Percentiles rank a stretch among this genome's conserved stretches.
Conservation (phyloP, 1,284 basidiomycete species). For the Sporisorium iseilematis-ciliati region DNA sequence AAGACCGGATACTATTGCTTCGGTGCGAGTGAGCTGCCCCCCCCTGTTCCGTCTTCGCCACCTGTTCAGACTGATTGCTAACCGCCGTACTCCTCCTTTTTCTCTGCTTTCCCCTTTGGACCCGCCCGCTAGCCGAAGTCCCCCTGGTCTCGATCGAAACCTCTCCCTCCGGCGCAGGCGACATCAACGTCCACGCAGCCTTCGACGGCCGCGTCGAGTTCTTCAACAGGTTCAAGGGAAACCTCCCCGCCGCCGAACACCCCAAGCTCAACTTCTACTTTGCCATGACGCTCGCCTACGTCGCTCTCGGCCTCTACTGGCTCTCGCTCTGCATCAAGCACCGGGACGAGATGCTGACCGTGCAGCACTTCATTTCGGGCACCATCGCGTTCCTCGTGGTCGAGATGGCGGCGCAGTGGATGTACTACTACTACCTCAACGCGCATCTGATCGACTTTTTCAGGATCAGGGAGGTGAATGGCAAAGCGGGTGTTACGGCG, state of each 20-base stretch:
- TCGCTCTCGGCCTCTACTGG: conserved; percentile 80
- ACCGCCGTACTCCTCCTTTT: background rate
- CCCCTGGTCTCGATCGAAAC: conserved; percentile 79
- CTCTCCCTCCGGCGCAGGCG: conserved; percentile 2
- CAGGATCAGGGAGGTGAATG: conserved; percentile 52
- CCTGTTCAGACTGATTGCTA: background rate
- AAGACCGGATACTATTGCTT: conserved; percentile 96
- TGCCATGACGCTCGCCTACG: conserved; percentile 82
- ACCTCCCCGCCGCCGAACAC: conserved; percentile 91
- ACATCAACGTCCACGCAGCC: conserved; percentile 75
- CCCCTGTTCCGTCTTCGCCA: background rate
- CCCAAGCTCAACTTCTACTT: conserved; percentile 98
- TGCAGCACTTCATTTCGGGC: conserved; percentile 91
- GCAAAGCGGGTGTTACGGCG: conserved; percentile 48
- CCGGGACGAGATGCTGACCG: conserved; percentile 75
- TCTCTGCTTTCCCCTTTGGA: background rate
- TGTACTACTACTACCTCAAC: conserved; percentile 64
- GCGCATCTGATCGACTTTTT: conserved; percentile 61
- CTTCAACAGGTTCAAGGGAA: conserved; percentile 87
- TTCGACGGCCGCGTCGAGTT: conserved; percentile 87
- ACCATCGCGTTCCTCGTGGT: conserved; percentile 88
- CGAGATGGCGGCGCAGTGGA: conserved; percentile 82
- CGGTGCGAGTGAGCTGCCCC: conserved; percentile 74
- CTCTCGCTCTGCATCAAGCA: conserved; percentile 86
- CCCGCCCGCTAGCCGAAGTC: conserved; percentile 77